Percentiles rank a stretch among this genome's conserved stretches.
Evolutionary conservation across 306 rosid genomes (phyloP).

Genomic region (Prunus mume): DNA sequence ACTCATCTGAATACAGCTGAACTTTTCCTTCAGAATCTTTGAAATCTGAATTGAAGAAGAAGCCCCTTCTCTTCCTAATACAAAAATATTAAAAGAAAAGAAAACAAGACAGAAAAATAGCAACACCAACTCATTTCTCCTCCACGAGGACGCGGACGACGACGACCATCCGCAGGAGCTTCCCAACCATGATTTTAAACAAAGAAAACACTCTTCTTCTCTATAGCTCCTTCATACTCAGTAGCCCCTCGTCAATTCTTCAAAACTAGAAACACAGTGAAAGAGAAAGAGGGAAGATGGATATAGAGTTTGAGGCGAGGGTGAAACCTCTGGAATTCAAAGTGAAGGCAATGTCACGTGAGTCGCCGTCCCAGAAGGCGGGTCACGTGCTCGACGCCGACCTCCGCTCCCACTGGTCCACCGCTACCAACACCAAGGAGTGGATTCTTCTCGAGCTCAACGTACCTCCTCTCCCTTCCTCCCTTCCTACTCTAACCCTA

Average conservation of each 20-base stretch:
- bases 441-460: constrained; percentile 89
- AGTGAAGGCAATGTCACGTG: constrained; percentile 82
- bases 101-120: too few species aligned
- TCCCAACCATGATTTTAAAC: not conserved
- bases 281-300: constrained; percentile 38
- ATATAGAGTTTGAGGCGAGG: constrained; percentile 69
- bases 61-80: too few species aligned
- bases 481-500: not conserved
- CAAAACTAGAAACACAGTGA: not conserved
- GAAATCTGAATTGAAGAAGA: too few species aligned
- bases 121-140: too few species aligned
- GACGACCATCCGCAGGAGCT: not conserved
- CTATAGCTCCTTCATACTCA: not conserved
- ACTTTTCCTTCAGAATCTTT: too few species aligned
- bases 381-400: constrained; percentile 75
- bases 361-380: constrained; percentile 83
- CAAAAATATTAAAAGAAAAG: too few species aligned
- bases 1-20: too few species aligned
- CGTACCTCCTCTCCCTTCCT: constrained; percentile 19
- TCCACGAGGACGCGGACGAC: not conserved
- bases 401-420: constrained; percentile 96
- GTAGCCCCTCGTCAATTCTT: not conserved
- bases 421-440: constrained; percentile 90
- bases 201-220: not conserved
- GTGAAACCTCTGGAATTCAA: constrained; percentile 66